Base-by-base conservation (phyloP, 257 asterid species). In the Osmanthus fragrans region DNA sequence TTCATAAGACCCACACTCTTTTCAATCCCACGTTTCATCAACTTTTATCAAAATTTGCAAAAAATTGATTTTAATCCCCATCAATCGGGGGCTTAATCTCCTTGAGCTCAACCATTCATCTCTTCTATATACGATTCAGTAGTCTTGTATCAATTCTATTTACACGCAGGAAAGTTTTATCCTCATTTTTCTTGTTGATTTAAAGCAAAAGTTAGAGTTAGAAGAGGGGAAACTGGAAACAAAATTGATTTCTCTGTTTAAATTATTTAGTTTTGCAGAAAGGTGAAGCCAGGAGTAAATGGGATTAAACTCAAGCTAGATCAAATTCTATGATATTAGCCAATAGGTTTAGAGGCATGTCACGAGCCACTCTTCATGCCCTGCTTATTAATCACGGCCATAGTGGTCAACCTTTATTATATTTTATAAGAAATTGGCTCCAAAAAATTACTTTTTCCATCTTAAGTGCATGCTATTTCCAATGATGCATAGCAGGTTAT, bases 401-500 rank as follows among this genome's bases (percentile, higher is more conserved):
- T 49, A 23, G 5, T 75, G 72, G 47, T 36, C 34, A 15, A 42
- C 16, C 29, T 71, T 8, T 73, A 19, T 27, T 72, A 7, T 37
- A 60, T 49, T 70, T 13, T 34, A 12, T 5, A 29, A 58, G 72
- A n/a, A 60, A 21, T 72, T 69, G 37, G n/a, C 70, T 19, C 18
- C 69, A 63, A 12, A 40, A 51, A 65, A 29, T 39, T 42, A 27
- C 16, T 51, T 21, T 74, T 34, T 69, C 49, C 39, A 67, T 42
- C 70, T 77, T 18, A 68, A 30, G 81, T 56, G 12, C 70, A 67
- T 68, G 49, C 29, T 19, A n/a, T 63, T 30, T 8, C 76, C 5
- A 45, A 63, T 40, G 40, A 64, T 75, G 75, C 23, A 11, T 72
- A 56, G 18, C 54, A 68, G n/a, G 65, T 47, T 70, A 54, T 74